Percentiles rank a stretch among this genome's conserved stretches.
phyloP scores from a whole-genome alignment of 2,329 filamentous ascomycete species.

The Drechslerella coelobrocha region DNA sequence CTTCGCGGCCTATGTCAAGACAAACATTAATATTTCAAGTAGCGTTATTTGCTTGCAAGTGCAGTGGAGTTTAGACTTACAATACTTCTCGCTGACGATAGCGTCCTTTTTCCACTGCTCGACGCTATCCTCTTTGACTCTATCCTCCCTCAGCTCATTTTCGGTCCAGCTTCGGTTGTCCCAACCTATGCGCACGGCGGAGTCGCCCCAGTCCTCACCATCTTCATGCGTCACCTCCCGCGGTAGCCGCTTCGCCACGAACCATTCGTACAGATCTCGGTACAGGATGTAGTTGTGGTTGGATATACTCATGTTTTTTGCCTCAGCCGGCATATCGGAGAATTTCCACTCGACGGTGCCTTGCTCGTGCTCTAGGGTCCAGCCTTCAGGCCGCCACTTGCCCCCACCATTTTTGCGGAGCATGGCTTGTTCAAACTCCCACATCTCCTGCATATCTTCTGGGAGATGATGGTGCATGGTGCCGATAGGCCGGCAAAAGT shows the following conservation, averaged over 20 bases:
- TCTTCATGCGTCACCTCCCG: slow-evolving; percentile 15
- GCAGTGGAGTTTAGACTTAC: slow-evolving; percentile 17
- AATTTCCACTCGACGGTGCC: slow-evolving; percentile 35
- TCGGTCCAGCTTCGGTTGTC: slow-evolving; percentile 47
- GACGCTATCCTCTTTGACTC: slow-evolving; percentile 15
- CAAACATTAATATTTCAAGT: not conserved
- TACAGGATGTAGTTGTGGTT: slow-evolving; percentile 39
- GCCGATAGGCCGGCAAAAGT: slow-evolving; percentile 37
- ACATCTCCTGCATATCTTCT: slow-evolving; percentile 45
- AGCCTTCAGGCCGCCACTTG: slow-evolving; percentile 35
- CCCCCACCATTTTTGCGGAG: slow-evolving; percentile 24
- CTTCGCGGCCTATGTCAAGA: slow-evolving; percentile 29
- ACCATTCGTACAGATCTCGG: slow-evolving; percentile 43
- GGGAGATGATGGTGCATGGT: slow-evolving; percentile 39
- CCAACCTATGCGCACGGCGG: slow-evolving; percentile 28
- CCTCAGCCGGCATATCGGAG: slow-evolving; percentile 28
- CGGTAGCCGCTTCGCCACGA: slow-evolving; percentile 26
- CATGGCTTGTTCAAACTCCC: slow-evolving; percentile 48
- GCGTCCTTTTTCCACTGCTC: slow-evolving; percentile 38
- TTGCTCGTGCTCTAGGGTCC: slow-evolving; percentile 23
- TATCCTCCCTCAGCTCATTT: slow-evolving; percentile 36
- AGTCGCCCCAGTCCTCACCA: slow-evolving; percentile 12
- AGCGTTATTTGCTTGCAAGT: not conserved
- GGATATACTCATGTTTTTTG: slow-evolving; percentile 13
- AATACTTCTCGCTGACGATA: slow-evolving; percentile 35